These are phyloP conservation scores for Inonotus obliquus DNA, from an alignment of 1,284 basidiomycete species.

Conservation along the genomic window DNA sequence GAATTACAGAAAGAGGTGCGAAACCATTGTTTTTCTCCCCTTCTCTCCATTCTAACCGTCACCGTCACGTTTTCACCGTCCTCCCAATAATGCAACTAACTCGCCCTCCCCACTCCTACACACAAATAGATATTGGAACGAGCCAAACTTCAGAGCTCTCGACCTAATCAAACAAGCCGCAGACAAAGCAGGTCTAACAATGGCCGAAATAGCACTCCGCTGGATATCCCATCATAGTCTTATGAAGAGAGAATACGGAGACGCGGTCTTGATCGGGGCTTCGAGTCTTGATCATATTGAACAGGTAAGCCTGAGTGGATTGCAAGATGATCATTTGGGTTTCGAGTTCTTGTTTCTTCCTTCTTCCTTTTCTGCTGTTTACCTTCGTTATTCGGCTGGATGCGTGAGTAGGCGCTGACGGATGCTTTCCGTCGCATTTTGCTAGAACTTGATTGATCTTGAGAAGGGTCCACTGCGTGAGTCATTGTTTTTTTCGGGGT, in stretches of 20 bases:
- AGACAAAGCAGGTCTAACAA: constrained; percentile 23
- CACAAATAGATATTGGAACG: constrained; percentile 19
- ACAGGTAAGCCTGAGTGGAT: background rate
- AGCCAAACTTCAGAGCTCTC: constrained; percentile 26
- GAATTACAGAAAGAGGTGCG: constrained; percentile 6
- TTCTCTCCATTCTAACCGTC: no score
- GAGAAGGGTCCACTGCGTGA: constrained; percentile 18
- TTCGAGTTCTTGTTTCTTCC: background rate
- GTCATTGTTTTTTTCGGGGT: background rate
- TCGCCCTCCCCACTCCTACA: background rate
- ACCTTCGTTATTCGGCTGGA: no score
- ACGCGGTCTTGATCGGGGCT: constrained; percentile 29
- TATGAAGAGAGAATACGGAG: constrained; percentile 26
- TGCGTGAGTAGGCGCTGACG: no score
- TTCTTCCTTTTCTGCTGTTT: no score
- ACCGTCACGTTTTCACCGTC: no score
- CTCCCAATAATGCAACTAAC: no score
- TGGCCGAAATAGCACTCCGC: constrained; percentile 28
- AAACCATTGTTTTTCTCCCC: background rate
- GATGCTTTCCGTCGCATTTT: background rate
- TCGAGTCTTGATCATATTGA: constrained; percentile 25
- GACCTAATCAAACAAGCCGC: constrained; percentile 23
- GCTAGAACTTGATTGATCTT: constrained; percentile 15
- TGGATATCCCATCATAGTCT: constrained; percentile 29
- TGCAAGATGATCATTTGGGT: no score